Evolutionary conservation across 139 green algal species (phyloP), one percentile per base, ranked within the genome.

Genomic region (Volvox africanus): DNA sequence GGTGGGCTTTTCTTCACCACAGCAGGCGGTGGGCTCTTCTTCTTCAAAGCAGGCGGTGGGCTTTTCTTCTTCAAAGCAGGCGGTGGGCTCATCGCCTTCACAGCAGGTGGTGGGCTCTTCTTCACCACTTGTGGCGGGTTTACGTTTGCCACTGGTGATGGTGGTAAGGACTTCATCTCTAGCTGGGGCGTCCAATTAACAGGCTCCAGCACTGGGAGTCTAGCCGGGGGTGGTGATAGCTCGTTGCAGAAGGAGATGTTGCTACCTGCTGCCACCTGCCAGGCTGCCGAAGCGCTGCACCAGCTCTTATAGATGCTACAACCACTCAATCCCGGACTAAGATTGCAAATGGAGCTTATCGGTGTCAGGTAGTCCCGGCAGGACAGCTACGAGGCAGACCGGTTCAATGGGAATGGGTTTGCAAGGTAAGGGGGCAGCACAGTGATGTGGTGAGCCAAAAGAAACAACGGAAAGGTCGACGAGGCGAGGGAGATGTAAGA

Each of bases 281-380:
- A 89, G n/a, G 6, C 55, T 19, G 69, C 20, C 37, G 86, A 18
- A 24, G 71, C 62, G 35, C 20, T 0, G 81, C 92, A 95, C 76
- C 94, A 93, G 61, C 55, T 18, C 1, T 35, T 16, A 61, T 84
- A 91, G 12, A 30, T 28, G 44, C 19, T 33, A 81, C 92, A 93
- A 28, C 87, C 81, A 13, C 35, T 44, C 90, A 92, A 91, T 55
- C 32, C 67, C 68, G 86, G 82, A 86, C 92, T 93, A 19, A 71
- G 71, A 24, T 69, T 62, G 33, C 92, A 95, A 36, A 93, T 50
- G 24, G 33, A 32, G 35, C 33, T 33, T 21, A 95, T 85, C 35
- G 83, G 86, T 18, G 44, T 24, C 21, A 95, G 62, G 61, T 89
- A 79, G 85, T 95, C 69, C 30, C 82, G 6, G 87, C 92, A 95